Evolutionary conservation across 176 grass and related monocot genomes (phyloP).

Genomic region (Paspalum vaginatum): DNA sequence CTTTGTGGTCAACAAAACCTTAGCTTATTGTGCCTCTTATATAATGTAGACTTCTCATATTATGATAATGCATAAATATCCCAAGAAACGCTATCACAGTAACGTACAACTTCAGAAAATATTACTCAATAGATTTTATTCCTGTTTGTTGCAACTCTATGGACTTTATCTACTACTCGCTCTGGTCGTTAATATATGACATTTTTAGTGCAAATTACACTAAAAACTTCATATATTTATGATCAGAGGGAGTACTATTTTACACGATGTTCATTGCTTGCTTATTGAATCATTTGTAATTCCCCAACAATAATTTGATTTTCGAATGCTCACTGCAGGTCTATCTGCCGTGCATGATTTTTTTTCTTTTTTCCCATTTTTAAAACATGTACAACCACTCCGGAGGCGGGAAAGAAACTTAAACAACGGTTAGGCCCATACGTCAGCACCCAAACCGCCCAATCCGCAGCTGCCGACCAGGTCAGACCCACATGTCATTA

Average conservation of each 20-base stretch:
- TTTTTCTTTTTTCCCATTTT: background rate
- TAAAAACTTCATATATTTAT: too few relatives aligned
- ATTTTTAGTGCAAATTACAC: too few relatives aligned
- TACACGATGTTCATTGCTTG: background rate
- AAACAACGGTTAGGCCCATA: slow-evolving; percentile 14
- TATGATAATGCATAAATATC: too few relatives aligned
- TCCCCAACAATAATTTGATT: too few relatives aligned
- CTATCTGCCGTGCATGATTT: background rate
- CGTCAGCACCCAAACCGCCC: background rate
- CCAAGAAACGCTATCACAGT: too few relatives aligned
- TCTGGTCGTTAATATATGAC: too few relatives aligned
- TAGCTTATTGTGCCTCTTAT: too few relatives aligned
- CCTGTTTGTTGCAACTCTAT: background rate
- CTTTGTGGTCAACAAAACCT: too few relatives aligned
- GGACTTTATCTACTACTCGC: background rate
- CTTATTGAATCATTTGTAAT: background rate
- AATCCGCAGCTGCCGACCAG: background rate
- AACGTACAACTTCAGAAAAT: background rate
- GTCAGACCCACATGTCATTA: slow-evolving; percentile 17
- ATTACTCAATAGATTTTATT: background rate
- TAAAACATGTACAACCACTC: background rate
- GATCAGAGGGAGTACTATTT: too few relatives aligned
- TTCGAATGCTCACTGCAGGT: background rate
- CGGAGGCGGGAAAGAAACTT: slow-evolving; percentile 25
- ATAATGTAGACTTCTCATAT: too few relatives aligned